Evolutionary conservation across 805 yeast genomes (phyloP).

Genomic region (Lipomyces lipofer): DNA sequence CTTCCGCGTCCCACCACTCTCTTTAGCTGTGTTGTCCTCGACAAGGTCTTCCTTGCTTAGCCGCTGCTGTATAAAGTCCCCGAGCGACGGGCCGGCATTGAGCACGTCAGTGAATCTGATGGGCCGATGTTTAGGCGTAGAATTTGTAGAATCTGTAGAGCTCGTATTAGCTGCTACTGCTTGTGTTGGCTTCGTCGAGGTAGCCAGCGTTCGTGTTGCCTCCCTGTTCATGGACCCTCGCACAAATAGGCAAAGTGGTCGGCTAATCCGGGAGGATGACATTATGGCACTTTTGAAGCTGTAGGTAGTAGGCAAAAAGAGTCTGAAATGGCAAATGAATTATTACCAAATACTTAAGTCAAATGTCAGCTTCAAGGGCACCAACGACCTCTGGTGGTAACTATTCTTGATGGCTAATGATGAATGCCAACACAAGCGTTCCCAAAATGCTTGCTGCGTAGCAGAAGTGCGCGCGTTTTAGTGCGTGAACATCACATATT

Average conservation of each 20-base stretch:
- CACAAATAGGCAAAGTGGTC: neutral
- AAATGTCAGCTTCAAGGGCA: too few relatives aligned
- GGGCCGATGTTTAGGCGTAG: slow-evolving; percentile 12
- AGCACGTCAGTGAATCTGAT: slow-evolving; percentile 69
- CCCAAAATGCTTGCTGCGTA: too few relatives aligned
- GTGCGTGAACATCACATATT: too few relatives aligned
- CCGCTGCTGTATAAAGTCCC: slow-evolving; percentile 62
- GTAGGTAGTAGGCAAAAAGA: too few relatives aligned
- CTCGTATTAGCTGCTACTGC: neutral
- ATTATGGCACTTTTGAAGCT: too few relatives aligned
- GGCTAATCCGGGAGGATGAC: neutral
- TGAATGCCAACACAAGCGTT: too few relatives aligned
- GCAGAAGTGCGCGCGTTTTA: too few relatives aligned
- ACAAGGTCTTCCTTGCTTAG: slow-evolving; percentile 8
- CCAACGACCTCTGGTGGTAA: too few relatives aligned
- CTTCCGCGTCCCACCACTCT: slow-evolving; percentile 1
- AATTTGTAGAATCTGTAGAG: neutral
- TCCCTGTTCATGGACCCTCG: neutral
- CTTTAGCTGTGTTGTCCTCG: neutral
- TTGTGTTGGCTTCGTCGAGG: neutral
- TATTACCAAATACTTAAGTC: too few relatives aligned
- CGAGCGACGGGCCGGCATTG: slow-evolving; percentile 88
- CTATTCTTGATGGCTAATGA: too few relatives aligned
- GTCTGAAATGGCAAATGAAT: too few relatives aligned
- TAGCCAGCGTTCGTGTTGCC: neutral